Conservation (phyloP, 805 yeast genomes). For the Kazachstania bromeliacearum region DNA sequence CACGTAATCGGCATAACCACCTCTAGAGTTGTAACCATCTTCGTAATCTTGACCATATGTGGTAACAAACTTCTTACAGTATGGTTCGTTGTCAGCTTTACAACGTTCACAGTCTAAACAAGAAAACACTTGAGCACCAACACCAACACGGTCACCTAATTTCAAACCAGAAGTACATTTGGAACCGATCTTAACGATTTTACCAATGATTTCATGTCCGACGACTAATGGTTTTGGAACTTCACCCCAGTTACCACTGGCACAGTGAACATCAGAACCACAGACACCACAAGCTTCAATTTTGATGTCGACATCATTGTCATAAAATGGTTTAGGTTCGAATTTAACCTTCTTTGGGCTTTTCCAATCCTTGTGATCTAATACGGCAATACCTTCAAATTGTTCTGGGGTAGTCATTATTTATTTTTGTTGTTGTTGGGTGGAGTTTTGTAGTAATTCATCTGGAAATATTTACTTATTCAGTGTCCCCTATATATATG, state of each 20-base stretch:
- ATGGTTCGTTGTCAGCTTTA: conserved; percentile 42
- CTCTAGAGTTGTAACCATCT: conserved; percentile 43
- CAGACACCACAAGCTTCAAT: conserved; percentile 58
- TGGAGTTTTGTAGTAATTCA: too few relatives aligned
- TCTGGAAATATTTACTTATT: too few relatives aligned
- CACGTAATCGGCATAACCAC: conserved; percentile 60
- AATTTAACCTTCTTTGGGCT: conserved; percentile 43
- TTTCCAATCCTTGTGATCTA: conserved; percentile 43
- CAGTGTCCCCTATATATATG: too few relatives aligned
- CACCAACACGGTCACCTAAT: conserved; percentile 71
- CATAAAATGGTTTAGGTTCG: conserved; percentile 39
- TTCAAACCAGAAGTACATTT: conserved; percentile 38
- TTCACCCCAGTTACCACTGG: conserved; percentile 20
- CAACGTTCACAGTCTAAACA: conserved; percentile 59
- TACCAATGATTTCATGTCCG: conserved; percentile 65
- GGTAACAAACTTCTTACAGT: conserved; percentile 40
- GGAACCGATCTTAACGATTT: conserved; percentile 50
- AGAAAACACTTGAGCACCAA: conserved; percentile 60
- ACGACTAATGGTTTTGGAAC: conserved; percentile 35
- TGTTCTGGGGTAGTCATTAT: conserved; percentile 26
- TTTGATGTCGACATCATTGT: conserved; percentile 45
- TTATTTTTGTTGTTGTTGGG: background rate
- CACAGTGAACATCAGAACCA: conserved; percentile 42
- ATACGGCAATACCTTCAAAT: conserved; percentile 53
- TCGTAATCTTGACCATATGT: conserved; percentile 42